phyloP scores from a whole-genome alignment of 2,329 filamentous ascomycete species.

The Cytospora schulzeri region DNA sequence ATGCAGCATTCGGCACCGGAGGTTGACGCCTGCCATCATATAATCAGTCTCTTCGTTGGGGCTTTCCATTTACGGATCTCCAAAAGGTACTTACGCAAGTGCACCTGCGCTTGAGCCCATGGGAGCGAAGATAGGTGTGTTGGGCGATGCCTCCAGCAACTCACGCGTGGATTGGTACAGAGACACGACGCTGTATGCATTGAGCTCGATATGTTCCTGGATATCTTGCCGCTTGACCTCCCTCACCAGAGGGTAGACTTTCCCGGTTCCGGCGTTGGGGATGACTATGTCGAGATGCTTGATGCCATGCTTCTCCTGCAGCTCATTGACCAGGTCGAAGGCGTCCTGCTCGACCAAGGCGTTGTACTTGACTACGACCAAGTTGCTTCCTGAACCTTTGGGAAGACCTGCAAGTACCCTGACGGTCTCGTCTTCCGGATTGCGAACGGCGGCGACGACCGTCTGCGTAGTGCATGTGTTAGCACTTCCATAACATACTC shows the following conservation, averaged over 20 bases:
- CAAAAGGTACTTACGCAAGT: conserved; percentile 24
- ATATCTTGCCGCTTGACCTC: conserved; percentile 42
- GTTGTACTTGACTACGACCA: conserved; percentile 49
- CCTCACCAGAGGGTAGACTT: conserved; percentile 36
- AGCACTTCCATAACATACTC: not conserved
- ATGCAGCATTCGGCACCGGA: conserved; percentile 39
- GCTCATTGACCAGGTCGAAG: conserved; percentile 36
- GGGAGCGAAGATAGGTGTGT: conserved; percentile 35
- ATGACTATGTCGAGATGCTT: conserved; percentile 51
- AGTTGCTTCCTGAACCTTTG: conserved; percentile 32
- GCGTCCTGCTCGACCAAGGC: conserved; percentile 39
- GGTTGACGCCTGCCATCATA: conserved; percentile 5
- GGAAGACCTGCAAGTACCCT: not conserved
- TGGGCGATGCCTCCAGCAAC: conserved; percentile 39
- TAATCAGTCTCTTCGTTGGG: not conserved
- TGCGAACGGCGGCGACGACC: conserved; percentile 21
- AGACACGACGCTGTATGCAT: conserved; percentile 44
- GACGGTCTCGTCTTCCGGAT: conserved; percentile 4
- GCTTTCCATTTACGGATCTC: not conserved
- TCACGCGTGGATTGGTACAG: conserved; percentile 48
- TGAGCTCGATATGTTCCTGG: conserved; percentile 44
- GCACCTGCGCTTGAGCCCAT: conserved; percentile 39
- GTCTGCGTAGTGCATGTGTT: conserved; percentile 11
- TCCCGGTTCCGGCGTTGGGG: conserved; percentile 51
- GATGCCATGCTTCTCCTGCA: conserved; percentile 40